These are phyloP conservation scores for Cordyceps farinosa DNA, from an alignment of 2,329 filamentous ascomycete genomes.

Conservation along the genomic window DNA sequence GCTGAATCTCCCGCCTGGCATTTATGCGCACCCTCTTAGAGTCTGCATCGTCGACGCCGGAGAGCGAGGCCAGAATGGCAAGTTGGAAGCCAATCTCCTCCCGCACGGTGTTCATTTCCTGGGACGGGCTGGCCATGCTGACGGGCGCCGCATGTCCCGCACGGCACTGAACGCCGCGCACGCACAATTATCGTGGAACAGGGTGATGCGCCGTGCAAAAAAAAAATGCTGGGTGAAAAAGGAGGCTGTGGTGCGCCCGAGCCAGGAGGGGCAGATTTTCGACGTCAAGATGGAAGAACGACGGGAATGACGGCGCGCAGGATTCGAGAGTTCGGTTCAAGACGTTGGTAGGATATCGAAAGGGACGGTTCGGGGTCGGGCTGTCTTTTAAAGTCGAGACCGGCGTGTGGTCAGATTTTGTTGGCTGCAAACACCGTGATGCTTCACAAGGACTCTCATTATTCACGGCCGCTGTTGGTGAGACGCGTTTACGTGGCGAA, in stretches of 20 bases:
- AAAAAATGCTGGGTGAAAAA: neutral
- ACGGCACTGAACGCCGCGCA: conserved; percentile 3
- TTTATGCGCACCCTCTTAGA: conserved; percentile 1
- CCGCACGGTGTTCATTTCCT: conserved; percentile 26
- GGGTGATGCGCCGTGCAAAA: neutral
- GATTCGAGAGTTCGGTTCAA: neutral
- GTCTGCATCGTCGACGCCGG: conserved; percentile 16
- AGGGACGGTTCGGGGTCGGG: too few species aligned
- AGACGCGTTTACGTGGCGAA: neutral
- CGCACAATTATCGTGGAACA: neutral
- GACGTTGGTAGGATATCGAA: neutral
- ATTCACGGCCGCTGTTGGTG: neutral
- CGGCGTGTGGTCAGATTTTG: neutral
- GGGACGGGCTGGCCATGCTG: conserved; percentile 22
- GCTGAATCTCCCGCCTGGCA: neutral
- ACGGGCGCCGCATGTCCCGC: conserved; percentile 16
- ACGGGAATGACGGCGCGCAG: neutral
- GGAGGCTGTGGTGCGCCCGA: neutral
- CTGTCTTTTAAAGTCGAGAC: neutral
- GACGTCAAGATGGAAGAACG: neutral
- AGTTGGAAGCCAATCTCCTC: conserved; percentile 43
- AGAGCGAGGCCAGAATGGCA: conserved; percentile 42
- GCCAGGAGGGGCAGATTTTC: neutral
- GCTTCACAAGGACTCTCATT: neutral
- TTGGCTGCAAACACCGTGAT: neutral